Base-by-base conservation (phyloP, 495 filamentous ascomycete genomes). In the Daldinia decipiens region DNA sequence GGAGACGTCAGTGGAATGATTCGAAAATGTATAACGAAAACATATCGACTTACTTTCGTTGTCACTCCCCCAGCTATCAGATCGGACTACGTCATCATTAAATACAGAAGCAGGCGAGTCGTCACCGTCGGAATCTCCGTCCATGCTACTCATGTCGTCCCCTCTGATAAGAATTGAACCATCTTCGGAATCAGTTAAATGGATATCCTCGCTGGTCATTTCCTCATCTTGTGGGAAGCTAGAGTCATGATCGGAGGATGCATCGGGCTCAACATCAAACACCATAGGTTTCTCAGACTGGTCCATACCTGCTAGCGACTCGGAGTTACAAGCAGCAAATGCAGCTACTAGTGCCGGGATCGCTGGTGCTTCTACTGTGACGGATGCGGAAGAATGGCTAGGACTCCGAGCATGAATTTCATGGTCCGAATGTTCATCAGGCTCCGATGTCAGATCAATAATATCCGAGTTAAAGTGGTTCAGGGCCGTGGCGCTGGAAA, bases 361-460 rank as follows among this genome's bases (percentile, higher is more conserved):
- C 0, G 29, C 5, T 17, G 32, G 17, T 51, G 3, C 21, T 12
- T 13, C 21, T 39, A 13, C 31, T 17, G 51, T 15, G 15, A 34
- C 19, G 34, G 36, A 47, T 15, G 32, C 17, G 31, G 61, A 53
- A 21, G 51, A 17, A 21, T n/a, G 47, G 5, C 9, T 31, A 29
- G 32, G 47, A 24, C 34, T 36, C 27, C 7, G 3, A 7, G 6
- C 38, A n/a, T 19, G 21, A 1, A 36, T 6, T 19, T 67, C 59
- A 11, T 32, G 26, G 15, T 70, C 53, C 9, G 57, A 60, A 32
- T 71, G 59, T 15, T 36, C 40, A 40, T 72, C 74, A 47, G 72
- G 51, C 17, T 81, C 78, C 11, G 73, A 78, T 7, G 77, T 80
- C 26, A 80, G 71, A 47, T 80, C 76, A 8, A 76, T 73, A 19